These are phyloP conservation scores for Blastocystis sp. DNA, from an alignment of 352 stramenopile species.

Conservation along the genomic window DNA sequence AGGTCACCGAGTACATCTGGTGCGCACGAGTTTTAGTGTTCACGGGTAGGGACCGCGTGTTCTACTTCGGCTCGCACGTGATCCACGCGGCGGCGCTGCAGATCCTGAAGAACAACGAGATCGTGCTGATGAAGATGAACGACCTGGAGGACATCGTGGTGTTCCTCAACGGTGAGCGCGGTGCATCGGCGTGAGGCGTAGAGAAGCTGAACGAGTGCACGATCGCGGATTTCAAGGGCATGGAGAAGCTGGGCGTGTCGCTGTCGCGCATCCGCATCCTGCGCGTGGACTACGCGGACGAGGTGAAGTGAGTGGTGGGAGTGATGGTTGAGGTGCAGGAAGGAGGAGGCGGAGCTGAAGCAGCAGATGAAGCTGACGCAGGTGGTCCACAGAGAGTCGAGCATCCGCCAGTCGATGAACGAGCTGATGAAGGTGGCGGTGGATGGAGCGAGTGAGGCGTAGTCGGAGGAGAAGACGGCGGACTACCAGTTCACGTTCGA, in stretches of 20 bases:
- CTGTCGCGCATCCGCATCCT: conserved; percentile 32
- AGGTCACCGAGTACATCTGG: conserved; percentile 62
- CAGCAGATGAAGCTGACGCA: neutral
- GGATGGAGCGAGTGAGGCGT: neutral
- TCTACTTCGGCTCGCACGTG: conserved; percentile 66
- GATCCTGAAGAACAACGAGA: conserved; percentile 37
- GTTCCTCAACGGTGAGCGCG: neutral
- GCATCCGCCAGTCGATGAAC: conserved; percentile 12
- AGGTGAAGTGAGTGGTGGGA: neutral
- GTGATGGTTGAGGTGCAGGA: neutral
- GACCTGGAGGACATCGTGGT: conserved; percentile 65
- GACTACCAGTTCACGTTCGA: neutral
- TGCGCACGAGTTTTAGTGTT: neutral
- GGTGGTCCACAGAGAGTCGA: neutral
- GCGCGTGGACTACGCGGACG: conserved; percentile 10
- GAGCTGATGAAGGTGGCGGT: neutral
- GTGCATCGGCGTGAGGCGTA: neutral
- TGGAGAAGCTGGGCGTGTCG: conserved; percentile 21
- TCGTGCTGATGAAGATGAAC: neutral
- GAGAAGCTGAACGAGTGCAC: neutral
- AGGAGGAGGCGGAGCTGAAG: conserved; percentile 28
- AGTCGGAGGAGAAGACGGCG: neutral
- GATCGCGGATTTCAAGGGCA: neutral
- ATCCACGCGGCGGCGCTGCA: conserved; percentile 8
- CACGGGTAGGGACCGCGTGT: conserved; percentile 53